Evolutionary conservation across 2,329 filamentous ascomycete species (phyloP), one percentile per base, ranked within the genome.

Genomic region (Bimuria novae-zelandiae): DNA sequence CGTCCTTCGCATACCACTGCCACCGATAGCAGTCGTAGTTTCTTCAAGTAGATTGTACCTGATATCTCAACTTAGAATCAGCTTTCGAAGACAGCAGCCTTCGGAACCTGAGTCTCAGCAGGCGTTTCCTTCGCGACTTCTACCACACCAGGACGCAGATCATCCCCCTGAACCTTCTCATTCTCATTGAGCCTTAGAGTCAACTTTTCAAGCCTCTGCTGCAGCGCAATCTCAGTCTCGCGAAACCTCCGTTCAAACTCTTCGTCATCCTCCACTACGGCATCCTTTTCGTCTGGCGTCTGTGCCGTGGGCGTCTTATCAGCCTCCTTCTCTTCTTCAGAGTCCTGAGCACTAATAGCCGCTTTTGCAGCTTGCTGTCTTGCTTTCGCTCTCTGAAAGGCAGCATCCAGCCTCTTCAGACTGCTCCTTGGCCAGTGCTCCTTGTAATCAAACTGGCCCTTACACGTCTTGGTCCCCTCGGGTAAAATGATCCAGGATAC

Each of bases 281-380:
- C 44, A 40, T 64, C 64, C 1, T 56, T 52, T 0, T 49, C 53
- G 2, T 60, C 58, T 11, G 56, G 48, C 3, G 36, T 49, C 21
- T 56, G 57, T 2, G 61, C 68, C 2, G 66, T 69, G 1, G 68
- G 68, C n/a, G 68, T 71, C 49, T 67, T 70, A 21, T 71, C 67
- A 2, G 43, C 23, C 33, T 52, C 49, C 21, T 52, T 48, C 25
- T 49, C 51, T n/a, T 54, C 50, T 22, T 54, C 55, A 0, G 39
- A 50, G 1, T 54, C 49, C 50, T 55, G 14, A 35, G 52, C 12
- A 14, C 23, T 8, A 29, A 50, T 43, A 16, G 53, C 57, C 1
- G 49, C 50, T 29, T 43, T 39, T 39, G 16, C 17, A 16, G 33
- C 21, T 52, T 42, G 55, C 32, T 19, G 10, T 22, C 19, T 35